phyloP scores from a whole-genome alignment of 2,329 filamentous ascomycete species.

The Colletotrichum godetiae region DNA sequence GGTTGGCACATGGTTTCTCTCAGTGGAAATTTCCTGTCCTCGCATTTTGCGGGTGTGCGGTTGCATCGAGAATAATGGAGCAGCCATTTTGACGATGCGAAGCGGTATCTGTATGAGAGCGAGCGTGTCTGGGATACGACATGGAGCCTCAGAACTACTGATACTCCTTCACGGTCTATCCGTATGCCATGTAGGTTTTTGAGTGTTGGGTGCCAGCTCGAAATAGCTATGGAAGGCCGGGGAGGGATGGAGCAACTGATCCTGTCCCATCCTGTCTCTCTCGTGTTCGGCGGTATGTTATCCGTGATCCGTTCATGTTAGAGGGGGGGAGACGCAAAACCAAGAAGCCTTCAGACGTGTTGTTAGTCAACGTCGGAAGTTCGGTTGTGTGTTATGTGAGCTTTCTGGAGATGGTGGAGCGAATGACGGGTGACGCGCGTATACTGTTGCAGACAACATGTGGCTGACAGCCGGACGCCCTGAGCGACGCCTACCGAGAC shows the following conservation, averaged over 20 bases:
- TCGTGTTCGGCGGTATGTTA: slow-evolving; percentile 2
- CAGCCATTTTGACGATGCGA: slow-evolving; percentile 19
- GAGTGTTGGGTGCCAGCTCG: neutral
- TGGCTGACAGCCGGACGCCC: slow-evolving; percentile 25
- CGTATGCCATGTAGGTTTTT: neutral
- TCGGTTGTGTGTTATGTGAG: slow-evolving; percentile 12
- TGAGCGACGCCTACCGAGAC: slow-evolving; percentile 30
- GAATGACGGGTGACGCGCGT: slow-evolving; percentile 31
- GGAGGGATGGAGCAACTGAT: slow-evolving; percentile 19
- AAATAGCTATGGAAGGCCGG: slow-evolving; percentile 7
- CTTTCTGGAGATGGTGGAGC: slow-evolving; percentile 23
- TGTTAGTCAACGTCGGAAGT: slow-evolving; percentile 13
- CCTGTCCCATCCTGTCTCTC: neutral
- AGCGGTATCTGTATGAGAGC: slow-evolving; percentile 24
- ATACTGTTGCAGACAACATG: slow-evolving; percentile 26
- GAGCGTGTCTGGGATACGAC: slow-evolving; percentile 13
- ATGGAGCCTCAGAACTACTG: neutral
- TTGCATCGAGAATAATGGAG: slow-evolving; percentile 31
- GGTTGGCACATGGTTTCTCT: slow-evolving; percentile 8
- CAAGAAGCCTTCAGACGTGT: neutral
- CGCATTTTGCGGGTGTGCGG: slow-evolving; percentile 22
- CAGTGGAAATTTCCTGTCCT: slow-evolving; percentile 17
- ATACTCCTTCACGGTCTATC: neutral
- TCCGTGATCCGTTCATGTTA: slow-evolving; percentile 7
- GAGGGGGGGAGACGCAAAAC: neutral